phyloP scores from a whole-genome alignment of 345 rosid species.

The Cardamine chenopodiifolia region DNA sequence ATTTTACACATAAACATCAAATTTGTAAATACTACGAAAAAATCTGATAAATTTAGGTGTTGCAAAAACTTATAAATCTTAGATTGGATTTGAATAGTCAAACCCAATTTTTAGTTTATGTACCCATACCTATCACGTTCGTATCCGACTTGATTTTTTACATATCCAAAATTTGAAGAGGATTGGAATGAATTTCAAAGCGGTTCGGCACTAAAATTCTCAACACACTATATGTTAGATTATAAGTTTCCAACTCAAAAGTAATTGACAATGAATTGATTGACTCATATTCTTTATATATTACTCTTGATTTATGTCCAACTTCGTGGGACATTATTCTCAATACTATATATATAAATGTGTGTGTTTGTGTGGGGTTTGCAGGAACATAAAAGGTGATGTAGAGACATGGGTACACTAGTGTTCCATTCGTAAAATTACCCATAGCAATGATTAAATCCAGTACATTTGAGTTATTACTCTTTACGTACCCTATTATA shows the following conservation, averaged over 20 bases:
- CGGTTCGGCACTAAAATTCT: conserved; percentile 5
- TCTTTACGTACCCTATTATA: conserved; percentile 6
- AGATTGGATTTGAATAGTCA: not conserved
- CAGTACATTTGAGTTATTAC: conserved; percentile 20
- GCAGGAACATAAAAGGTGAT: conserved; percentile 21
- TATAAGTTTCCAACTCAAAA: too few relatives aligned
- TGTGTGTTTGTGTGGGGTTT: conserved; percentile 26
- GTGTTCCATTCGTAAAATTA: conserved; percentile 8
- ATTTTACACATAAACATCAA: not conserved
- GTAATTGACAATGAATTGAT: too few relatives aligned
- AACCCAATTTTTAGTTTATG: not conserved
- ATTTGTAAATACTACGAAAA: not conserved
- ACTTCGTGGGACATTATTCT: too few relatives aligned
- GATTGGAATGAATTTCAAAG: not conserved
- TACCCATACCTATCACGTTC: not conserved
- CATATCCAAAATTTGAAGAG: not conserved
- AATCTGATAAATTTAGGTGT: not conserved
- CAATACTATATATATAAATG: not conserved
- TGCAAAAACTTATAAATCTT: not conserved
- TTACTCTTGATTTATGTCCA: too few relatives aligned
- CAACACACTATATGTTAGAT: conserved; percentile 8
- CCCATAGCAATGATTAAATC: conserved; percentile 31
- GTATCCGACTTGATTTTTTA: not conserved
- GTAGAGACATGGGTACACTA: conserved; percentile 31
- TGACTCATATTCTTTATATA: too few relatives aligned